Base-by-base conservation (phyloP, 2,329 filamentous ascomycete genomes). In the Fusarium kyushuense region DNA sequence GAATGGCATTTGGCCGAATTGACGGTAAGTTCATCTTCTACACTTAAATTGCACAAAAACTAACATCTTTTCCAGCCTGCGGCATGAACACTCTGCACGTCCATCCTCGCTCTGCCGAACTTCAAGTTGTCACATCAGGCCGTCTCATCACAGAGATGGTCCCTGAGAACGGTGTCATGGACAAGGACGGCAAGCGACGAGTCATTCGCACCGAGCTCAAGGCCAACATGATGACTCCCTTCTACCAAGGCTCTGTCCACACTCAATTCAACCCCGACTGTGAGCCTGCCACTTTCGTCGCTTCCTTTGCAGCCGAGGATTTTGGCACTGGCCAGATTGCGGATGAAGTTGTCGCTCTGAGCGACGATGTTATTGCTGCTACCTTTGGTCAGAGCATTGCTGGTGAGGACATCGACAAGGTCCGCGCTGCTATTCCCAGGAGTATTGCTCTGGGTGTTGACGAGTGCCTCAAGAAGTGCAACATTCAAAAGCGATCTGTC, bases 41-140 rank as follows among this genome's bases (percentile, higher is more conserved):
- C 7, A 42, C 21, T 19, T 10, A 21, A 4, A 17, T 7, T 1
- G 17, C 4, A 46, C 11, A 52, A 14, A 13, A 42, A 19, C 17
- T 72, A 69, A 75, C 62, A 74, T 3, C 10, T 30, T n/a, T 32
- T 45, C 4, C n/a, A 76, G 78, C 80, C 35, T 88, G 85, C 71
- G 85, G 83, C 59, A 84, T 88, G 76, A 87, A 86, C 79, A 86
- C 83, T 10, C 84, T 85, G 19, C 86, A 87, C 77, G 79, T 84
- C 5, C 85, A 87, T 75, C 84, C 84, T 48, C 84, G 85, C 41
- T 81, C 83, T 32, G 80, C 82, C 32, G 84, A 87, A 77, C 81
- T 87, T 52, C 83, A 85, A 65, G 77, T 86, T 73, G 80, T 87
- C 69, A 81, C 82, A 45, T 68, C 81, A 40, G 86, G 85, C 54